These are phyloP conservation scores for Tetradesmus obliquus DNA, from an alignment of 139 green algal genomes.

Conservation along the genomic window DNA sequence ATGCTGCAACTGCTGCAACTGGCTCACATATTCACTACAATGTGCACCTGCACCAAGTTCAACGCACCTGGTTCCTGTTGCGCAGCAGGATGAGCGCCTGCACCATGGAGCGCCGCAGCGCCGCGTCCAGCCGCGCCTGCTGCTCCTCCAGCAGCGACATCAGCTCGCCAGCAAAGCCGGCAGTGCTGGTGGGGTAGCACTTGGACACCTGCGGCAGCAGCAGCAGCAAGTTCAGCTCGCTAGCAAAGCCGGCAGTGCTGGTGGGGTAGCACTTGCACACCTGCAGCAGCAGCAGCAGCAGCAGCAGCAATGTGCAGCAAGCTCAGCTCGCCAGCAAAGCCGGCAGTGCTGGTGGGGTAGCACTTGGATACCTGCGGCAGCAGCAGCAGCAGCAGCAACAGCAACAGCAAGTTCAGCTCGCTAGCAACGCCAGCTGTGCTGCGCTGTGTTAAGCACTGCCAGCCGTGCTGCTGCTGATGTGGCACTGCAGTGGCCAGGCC, in stretches of 20 bases:
- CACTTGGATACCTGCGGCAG: conserved; percentile 70
- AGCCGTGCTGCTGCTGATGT: neutral
- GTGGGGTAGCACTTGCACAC: conserved; percentile 82
- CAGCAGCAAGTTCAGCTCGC: conserved; percentile 71
- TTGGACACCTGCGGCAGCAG: conserved; percentile 66
- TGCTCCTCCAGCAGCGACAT: conserved; percentile 91
- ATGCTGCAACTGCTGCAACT: no score
- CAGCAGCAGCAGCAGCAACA: conserved; percentile 7
- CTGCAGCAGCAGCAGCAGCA: conserved; percentile 47
- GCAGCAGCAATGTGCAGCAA: neutral
- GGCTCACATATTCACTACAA: neutral
- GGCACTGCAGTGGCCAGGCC: neutral
- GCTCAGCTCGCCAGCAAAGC: conserved; percentile 80
- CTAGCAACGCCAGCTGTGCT: conserved; percentile 70
- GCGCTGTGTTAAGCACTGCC: no score
- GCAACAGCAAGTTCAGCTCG: conserved; percentile 66
- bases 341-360: conserved; percentile 77
- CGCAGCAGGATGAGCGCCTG: conserved; percentile 94
- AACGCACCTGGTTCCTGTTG: conserved; percentile 71
- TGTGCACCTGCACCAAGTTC: neutral
- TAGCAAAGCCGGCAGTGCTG: conserved; percentile 71
- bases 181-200: conserved; percentile 81
- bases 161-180: conserved; percentile 78
- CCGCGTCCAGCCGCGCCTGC: conserved; percentile 73
- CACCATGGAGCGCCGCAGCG: conserved; percentile 78